A percentile compares a stretch with the other conserved stretches of the same genome.
These are phyloP conservation scores for Saccharomycopsis fibuligera DNA, from an alignment of 805 yeast species.

Conservation along the genomic window DNA sequence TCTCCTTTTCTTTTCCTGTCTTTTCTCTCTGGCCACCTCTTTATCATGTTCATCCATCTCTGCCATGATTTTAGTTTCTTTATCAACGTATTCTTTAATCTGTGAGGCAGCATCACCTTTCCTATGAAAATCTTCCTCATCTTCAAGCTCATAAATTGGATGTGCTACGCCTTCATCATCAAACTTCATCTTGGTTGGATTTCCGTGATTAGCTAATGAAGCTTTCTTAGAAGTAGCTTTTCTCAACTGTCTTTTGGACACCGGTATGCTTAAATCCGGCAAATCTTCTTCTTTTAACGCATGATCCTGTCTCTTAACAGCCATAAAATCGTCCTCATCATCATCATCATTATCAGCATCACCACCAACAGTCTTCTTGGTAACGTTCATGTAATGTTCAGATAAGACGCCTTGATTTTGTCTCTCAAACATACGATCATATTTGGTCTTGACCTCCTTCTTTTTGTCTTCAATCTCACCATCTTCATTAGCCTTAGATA, in stretches of 20 bases:
- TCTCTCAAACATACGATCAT: slow-evolving; percentile 94
- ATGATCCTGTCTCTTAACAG: slow-evolving; percentile 74
- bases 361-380: slow-evolving; percentile 34
- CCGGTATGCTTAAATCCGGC: slow-evolving; percentile 55
- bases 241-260: slow-evolving; percentile 79
- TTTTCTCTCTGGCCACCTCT: slow-evolving; percentile 64
- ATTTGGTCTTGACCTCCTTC: slow-evolving; percentile 68
- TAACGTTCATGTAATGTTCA: slow-evolving; percentile 77
- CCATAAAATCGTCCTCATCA: slow-evolving; percentile 66
- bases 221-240: slow-evolving; percentile 83
- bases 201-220: slow-evolving; percentile 52
- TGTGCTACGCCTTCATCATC: slow-evolving; percentile 96
- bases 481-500: slow-evolving; percentile 54
- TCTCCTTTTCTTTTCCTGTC: slow-evolving; percentile 81
- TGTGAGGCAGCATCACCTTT: slow-evolving; percentile 63
- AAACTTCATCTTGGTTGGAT: slow-evolving; percentile 72
- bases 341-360: slow-evolving; percentile 39
- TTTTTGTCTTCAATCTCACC: slow-evolving; percentile 38
- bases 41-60: slow-evolving; percentile 75
- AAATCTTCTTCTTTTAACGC: slow-evolving; percentile 55
- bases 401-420: slow-evolving; percentile 87
- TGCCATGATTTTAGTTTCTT: slow-evolving; percentile 65
- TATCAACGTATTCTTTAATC: slow-evolving; percentile 56
- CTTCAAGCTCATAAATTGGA: slow-evolving; percentile 83
- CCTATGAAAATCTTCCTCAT: slow-evolving; percentile 77